These are phyloP conservation scores for Wallacemonas sp. DNA, from an alignment of 208 protist genomes.

Conservation along the genomic window DNA sequence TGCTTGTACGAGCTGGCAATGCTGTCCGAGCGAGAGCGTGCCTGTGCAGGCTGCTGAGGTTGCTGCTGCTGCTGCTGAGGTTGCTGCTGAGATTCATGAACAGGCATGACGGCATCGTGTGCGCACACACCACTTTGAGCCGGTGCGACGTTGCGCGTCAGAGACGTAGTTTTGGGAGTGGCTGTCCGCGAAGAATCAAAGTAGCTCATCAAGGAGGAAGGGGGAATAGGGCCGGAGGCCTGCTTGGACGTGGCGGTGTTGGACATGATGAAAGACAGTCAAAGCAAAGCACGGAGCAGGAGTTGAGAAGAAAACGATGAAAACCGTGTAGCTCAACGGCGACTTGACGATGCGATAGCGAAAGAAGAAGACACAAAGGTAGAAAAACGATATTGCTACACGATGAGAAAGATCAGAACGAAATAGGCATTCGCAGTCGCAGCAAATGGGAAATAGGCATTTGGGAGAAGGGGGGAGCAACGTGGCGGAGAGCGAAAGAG, in stretches of 20 bases:
- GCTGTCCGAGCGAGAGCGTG: conserved; percentile 6
- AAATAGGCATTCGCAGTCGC: too few species aligned
- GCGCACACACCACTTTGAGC: not conserved
- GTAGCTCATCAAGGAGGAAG: conserved; percentile 12
- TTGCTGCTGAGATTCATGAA: not conserved
- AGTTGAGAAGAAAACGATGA: too few species aligned
- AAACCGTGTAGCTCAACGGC: too few species aligned
- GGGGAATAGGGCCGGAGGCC: not conserved
- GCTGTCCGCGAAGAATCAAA: not conserved
- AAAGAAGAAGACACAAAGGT: too few species aligned
- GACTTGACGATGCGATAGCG: too few species aligned
- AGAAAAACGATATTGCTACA: too few species aligned
- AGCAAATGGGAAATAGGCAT: too few species aligned
- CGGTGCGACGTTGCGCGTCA: not conserved
- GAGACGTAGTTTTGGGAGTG: not conserved
- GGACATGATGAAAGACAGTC: conserved; percentile 5
- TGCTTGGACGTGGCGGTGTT: not conserved
- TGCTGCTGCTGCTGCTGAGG: not conserved
- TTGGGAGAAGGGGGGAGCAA: too few species aligned
- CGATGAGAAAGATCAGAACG: too few species aligned
- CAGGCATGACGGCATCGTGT: not conserved
- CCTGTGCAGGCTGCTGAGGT: not conserved
- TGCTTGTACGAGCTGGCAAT: conserved; percentile 17
- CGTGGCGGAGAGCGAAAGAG: too few species aligned
- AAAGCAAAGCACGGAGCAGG: too few species aligned